Conservation (phyloP, 2,329 filamentous ascomycete genomes). For the Fusarium pseudonygamai region DNA sequence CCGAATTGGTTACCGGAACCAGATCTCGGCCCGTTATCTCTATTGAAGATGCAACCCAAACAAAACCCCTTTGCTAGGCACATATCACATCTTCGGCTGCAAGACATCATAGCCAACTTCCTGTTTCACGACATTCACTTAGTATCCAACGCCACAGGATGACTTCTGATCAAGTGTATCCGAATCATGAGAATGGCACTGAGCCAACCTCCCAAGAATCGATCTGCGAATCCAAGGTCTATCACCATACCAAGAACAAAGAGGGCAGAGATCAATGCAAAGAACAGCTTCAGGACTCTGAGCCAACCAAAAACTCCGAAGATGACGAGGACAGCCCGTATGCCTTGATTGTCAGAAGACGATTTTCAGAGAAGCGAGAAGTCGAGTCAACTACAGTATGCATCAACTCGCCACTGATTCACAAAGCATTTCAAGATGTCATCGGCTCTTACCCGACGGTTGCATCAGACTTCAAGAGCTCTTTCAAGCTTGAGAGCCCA, state of each 20-base stretch:
- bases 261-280: background rate
- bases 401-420: background rate
- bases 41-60: background rate
- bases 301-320: background rate
- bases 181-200: background rate
- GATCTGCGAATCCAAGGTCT: background rate
- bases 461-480: background rate
- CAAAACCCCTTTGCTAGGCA: background rate
- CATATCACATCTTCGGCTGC: too few relatives aligned
- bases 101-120: background rate
- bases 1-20: background rate
- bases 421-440: background rate
- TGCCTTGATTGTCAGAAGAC: background rate
- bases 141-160: background rate
- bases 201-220: background rate
- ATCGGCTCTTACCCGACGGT: background rate
- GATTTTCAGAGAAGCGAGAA: background rate
- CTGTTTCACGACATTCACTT: accelerated
- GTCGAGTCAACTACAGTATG: background rate
- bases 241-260: background rate
- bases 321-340: background rate
- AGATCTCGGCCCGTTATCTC: background rate
- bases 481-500: background rate
- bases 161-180: background rate
- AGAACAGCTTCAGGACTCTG: background rate